Base-by-base conservation (phyloP, 768 basidiomycete genomes). In the Kwoniella newhampshirensis region DNA sequence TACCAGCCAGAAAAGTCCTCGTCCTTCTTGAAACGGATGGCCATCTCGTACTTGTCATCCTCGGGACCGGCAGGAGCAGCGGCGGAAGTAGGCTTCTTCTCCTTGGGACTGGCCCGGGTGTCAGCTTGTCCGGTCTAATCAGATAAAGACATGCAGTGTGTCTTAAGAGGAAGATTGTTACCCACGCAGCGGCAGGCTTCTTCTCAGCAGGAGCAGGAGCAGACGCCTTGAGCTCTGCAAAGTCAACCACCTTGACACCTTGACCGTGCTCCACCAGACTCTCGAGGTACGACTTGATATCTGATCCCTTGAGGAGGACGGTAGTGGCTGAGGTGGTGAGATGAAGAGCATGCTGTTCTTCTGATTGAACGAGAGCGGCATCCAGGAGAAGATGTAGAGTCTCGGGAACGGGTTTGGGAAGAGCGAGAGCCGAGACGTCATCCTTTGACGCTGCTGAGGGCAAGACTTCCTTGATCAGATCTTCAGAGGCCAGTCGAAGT, bases 1-100 rank as follows among this genome's bases (percentile, higher is more conserved):
- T 97, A 94, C 91, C 92, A 97, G 15, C 85, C 82, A 8, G 92
- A 79, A 77, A 98, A 97, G 74, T 97, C 93, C 40, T 87, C 88
- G 74, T 96, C 91, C 77, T 97, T 97, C 82, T 90, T 89, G 67
- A 92, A 88, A 50, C 90, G 88, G 72, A 97, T 89, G 32, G 93
- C 92, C 67, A 93, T 87, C 79, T 93, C 88, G 21, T 91, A 84
- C 0, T 89, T 86, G 44, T 88, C 90, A 59, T 94, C 88, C 58
- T 87, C 78, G 85, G 89, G 30, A 85, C 65, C 60, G 25, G 63
- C 26, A 15, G 66, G 71, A 20, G 50, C 67, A 25, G 59, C 26
- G 52, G 51, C 36, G 32, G 58, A 32, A 48, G 65, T 67, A 20
- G 60, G 28, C 53, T 67, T 71, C 39, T 42, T 56, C 43, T 63